Evolutionary conservation across 306 rosid species (phyloP).

Genomic region (Vigna radiata): DNA sequence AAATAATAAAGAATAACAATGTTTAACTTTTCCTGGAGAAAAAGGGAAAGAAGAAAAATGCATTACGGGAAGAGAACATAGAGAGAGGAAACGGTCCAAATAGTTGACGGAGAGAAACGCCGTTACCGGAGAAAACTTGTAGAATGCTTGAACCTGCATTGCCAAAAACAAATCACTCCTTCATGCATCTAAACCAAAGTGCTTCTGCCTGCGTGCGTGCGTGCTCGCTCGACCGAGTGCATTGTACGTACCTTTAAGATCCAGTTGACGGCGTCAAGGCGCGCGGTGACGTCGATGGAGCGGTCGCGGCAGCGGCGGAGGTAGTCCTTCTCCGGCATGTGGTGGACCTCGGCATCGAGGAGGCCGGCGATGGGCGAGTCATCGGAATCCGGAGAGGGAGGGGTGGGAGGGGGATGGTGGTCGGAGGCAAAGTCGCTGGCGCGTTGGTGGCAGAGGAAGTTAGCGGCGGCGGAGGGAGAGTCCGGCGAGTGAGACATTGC

Average conservation of each 20-base stretch:
- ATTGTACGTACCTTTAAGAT: slow-evolving; percentile 62
- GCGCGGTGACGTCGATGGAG: slow-evolving; percentile 53
- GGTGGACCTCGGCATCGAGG: slow-evolving; percentile 43
- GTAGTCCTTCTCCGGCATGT: slow-evolving; percentile 55
- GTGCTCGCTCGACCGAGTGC: not conserved
- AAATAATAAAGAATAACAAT: too few species aligned
- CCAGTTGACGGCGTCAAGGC: slow-evolving; percentile 77
- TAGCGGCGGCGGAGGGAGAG: slow-evolving; percentile 19
- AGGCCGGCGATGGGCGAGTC: slow-evolving; percentile 36
- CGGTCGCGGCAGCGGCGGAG: slow-evolving; percentile 55
- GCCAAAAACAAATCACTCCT: not conserved
- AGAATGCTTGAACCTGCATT: slow-evolving; percentile 65
- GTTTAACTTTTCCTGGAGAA: too few species aligned
- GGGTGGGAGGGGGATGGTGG: not conserved
- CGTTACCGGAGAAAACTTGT: slow-evolving; percentile 63
- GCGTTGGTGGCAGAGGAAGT: slow-evolving; percentile 47
- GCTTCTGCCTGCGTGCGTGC: not conserved
- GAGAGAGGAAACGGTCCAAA: slow-evolving; percentile 77
- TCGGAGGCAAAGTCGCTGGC: slow-evolving; percentile 35
- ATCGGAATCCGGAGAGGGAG: slow-evolving; percentile 7
- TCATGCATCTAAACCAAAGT: not conserved
- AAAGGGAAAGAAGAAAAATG: not conserved
- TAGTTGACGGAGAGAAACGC: slow-evolving; percentile 79
- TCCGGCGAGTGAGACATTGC: slow-evolving; percentile 46
- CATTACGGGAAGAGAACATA: slow-evolving; percentile 59